phyloP scores from a whole-genome alignment of 169 alveolate genomes.

The Fabrea salina region DNA sequence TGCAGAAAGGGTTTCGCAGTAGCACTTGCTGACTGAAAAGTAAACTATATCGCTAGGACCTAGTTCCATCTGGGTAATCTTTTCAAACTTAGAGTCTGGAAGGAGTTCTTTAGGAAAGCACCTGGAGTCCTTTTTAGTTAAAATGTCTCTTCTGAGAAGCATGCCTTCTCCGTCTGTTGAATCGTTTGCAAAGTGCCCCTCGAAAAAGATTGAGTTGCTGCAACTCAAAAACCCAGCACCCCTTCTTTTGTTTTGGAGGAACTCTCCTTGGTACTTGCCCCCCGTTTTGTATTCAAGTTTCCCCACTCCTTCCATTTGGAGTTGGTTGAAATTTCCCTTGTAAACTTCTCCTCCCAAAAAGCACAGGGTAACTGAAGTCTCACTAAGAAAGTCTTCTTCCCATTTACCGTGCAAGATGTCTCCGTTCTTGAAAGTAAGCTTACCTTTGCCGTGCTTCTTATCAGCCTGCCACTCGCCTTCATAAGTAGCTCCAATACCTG shows the following conservation, averaged over 20 bases:
- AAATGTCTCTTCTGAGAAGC: conserved; percentile 15
- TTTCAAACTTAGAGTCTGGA: neutral
- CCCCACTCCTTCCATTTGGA: conserved; percentile 77
- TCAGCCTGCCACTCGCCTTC: neutral
- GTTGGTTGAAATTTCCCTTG: conserved; percentile 68
- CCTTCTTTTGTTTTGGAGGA: conserved; percentile 69
- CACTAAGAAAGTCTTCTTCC: neutral
- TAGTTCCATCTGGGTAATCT: neutral
- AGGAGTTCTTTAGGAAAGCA: too few species aligned
- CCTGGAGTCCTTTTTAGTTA: too few species aligned
- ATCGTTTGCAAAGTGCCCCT: neutral
- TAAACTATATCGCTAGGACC: neutral
- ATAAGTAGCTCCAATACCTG: neutral
- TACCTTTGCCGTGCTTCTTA: neutral
- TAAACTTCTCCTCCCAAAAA: conserved; percentile 50
- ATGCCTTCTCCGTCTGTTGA: conserved; percentile 18
- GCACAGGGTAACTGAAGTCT: neutral
- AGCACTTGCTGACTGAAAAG: neutral
- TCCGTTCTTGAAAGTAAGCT: neutral
- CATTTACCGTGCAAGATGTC: neutral
- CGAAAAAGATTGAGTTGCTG: neutral
- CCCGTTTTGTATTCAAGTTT: conserved; percentile 55
- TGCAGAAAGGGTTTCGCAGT: neutral
- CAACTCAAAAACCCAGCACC: conserved; percentile 51
- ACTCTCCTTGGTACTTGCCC: conserved; percentile 81